Conservation (phyloP, 805 yeast genomes). For the Candida coleopterorum region DNA sequence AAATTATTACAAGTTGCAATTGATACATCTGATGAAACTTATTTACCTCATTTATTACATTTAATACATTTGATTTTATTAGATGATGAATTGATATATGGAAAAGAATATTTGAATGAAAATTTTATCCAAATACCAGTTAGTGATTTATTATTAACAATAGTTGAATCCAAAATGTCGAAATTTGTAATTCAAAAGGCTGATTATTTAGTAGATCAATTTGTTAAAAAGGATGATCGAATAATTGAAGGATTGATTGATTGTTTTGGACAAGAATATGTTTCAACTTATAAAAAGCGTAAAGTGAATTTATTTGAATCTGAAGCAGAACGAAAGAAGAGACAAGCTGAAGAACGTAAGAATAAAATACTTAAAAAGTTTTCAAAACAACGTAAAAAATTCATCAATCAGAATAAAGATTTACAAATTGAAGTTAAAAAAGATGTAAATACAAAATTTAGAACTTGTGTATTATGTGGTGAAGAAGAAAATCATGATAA, state of each 20-base stretch:
- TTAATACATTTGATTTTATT: slow-evolving; percentile 59
- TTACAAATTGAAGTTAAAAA: slow-evolving; percentile 5
- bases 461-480: slow-evolving; percentile 58
- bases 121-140: slow-evolving; percentile 52
- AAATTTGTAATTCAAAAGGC: slow-evolving; percentile 50
- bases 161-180: slow-evolving; percentile 48
- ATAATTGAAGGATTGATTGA: slow-evolving; percentile 49
- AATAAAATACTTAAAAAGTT: slow-evolving; percentile 58
- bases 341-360: slow-evolving; percentile 59
- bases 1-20: slow-evolving; percentile 54
- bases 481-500: slow-evolving; percentile 42
- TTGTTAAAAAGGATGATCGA: slow-evolving; percentile 45
- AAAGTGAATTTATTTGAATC: slow-evolving; percentile 43
- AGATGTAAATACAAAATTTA: slow-evolving; percentile 13
- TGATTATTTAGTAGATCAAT: slow-evolving; percentile 46
- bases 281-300: slow-evolving; percentile 45
- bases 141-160: slow-evolving; percentile 48
- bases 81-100: slow-evolving; percentile 45
- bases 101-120: slow-evolving; percentile 36
- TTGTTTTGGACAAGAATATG: slow-evolving; percentile 54
- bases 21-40: slow-evolving; percentile 47
- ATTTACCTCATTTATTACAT: slow-evolving; percentile 58
- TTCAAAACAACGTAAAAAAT: slow-evolving; percentile 47
- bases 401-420: slow-evolving; percentile 35
- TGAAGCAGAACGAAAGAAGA: slow-evolving; percentile 49